phyloP scores from a whole-genome alignment of 352 stramenopile species.

The Detonula confervacea region DNA sequence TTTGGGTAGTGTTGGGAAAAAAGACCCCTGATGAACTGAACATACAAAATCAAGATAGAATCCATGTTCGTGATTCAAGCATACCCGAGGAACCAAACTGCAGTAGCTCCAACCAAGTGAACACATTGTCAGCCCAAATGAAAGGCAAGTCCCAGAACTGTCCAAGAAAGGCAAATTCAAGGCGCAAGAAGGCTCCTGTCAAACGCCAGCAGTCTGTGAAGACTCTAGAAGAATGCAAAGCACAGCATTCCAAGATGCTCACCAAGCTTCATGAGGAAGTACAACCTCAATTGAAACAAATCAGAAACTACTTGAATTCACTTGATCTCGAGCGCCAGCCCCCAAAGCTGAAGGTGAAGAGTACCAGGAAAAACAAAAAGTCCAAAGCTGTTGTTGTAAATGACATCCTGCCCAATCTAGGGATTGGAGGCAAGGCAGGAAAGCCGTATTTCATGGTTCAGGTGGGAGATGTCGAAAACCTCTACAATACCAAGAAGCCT shows the following conservation, averaged over 20 bases:
- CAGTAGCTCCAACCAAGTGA: background rate
- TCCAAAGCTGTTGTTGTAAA: background rate
- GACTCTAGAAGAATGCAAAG: slow-evolving; percentile 9
- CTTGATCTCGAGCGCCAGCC: background rate
- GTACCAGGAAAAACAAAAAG: background rate
- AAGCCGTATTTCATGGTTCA: background rate
- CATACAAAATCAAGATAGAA: slow-evolving; percentile 24
- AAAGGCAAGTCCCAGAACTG: background rate
- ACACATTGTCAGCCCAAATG: background rate
- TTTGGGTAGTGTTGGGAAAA: slow-evolving; percentile 23
- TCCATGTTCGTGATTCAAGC: slow-evolving; percentile 9
- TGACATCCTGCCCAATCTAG: background rate
- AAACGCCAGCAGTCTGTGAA: background rate
- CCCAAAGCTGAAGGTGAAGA: slow-evolving; percentile 1
- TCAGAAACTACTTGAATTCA: background rate
- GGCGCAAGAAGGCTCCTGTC: background rate
- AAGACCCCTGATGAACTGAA: slow-evolving; percentile 18
- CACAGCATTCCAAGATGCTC: slow-evolving; percentile 6
- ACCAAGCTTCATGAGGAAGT: slow-evolving; percentile 15
- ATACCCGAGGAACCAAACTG: background rate
- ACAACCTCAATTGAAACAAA: background rate
- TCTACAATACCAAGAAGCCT: slow-evolving; percentile 1
- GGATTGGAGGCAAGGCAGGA: background rate
- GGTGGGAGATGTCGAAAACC: background rate
- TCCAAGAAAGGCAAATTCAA: slow-evolving; percentile 1